A percentile compares a stretch with the other conserved stretches of the same genome.
Conservation (phyloP, 1,139 yeast genomes). For the Pneumocystis canis region DNA sequence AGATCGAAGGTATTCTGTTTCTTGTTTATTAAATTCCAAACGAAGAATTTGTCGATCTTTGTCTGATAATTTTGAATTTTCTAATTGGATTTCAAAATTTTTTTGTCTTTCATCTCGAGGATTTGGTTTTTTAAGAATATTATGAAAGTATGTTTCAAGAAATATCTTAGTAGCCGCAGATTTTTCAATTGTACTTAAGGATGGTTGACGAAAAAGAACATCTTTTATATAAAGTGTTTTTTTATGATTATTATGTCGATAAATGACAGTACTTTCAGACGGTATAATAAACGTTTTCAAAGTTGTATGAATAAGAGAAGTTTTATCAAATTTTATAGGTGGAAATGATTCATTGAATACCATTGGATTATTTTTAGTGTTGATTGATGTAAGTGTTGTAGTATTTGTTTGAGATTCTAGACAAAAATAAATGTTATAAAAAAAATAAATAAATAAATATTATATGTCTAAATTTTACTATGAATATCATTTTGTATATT, state of each 20-base stretch:
- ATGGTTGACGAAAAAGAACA: conserved; percentile 1
- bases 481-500: neutral
- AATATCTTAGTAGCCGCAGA: conserved; percentile 8
- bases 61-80: conserved; percentile 1
- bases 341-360: neutral
- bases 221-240: neutral
- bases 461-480: neutral
- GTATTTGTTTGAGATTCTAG: neutral
- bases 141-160: conserved; percentile 8
- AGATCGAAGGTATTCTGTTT: conserved; percentile 7
- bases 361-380: neutral
- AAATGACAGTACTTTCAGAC: neutral
- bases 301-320: neutral
- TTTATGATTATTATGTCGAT: neutral
- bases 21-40: conserved; percentile 3
- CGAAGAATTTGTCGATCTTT: conserved; percentile 3
- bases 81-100: conserved; percentile 5
- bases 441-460: neutral
- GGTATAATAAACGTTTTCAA: neutral
- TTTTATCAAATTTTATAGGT: neutral
- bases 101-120: conserved; percentile 4
- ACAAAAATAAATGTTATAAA: neutral
- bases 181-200: conserved; percentile 8
- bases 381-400: neutral
- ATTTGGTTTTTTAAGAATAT: conserved; percentile 7